Conservation (phyloP, 495 filamentous ascomycete species). For the Penicillium nucicola region DNA sequence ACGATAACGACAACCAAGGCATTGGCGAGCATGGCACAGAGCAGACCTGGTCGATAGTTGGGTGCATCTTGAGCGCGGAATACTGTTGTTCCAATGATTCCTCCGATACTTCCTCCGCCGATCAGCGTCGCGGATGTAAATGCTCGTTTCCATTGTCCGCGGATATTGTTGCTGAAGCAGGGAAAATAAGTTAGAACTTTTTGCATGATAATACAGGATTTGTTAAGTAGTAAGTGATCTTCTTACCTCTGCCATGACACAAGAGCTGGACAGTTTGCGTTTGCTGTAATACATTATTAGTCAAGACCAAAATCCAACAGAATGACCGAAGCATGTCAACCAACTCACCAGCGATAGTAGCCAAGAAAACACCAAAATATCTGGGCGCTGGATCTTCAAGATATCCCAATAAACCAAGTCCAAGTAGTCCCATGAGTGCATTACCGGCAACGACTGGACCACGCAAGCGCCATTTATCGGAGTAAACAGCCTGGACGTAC, state of each 20-base stretch:
- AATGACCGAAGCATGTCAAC: neutral
- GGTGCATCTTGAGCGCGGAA: slow-evolving; percentile 51
- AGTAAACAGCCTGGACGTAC: slow-evolving; percentile 19
- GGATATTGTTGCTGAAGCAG: slow-evolving; percentile 57
- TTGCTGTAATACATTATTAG: neutral
- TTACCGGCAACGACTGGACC: slow-evolving; percentile 52
- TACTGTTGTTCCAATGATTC: slow-evolving; percentile 50
- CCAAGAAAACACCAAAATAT: slow-evolving; percentile 1
- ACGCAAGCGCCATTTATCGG: slow-evolving; percentile 47
- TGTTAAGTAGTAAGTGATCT: neutral
- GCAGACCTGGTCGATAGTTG: slow-evolving; percentile 44
- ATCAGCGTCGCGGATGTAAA: slow-evolving; percentile 46
- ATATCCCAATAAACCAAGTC: neutral
- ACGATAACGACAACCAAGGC: slow-evolving; percentile 31
- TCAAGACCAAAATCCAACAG: slow-evolving; percentile 2
- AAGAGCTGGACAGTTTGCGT: slow-evolving; percentile 12
- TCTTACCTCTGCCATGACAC: slow-evolving; percentile 15
- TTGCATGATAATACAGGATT: neutral
- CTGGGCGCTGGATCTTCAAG: neutral
- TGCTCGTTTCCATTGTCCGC: slow-evolving; percentile 59
- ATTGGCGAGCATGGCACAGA: slow-evolving; percentile 32
- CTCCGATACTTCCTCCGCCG: slow-evolving; percentile 47
- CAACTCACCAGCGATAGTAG: slow-evolving; percentile 2
- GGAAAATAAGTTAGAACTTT: slow-evolving; percentile 27
- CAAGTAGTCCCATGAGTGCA: slow-evolving; percentile 3